These are phyloP conservation scores for Saccharomyces kudriavzevii DNA, from an alignment of 805 yeast genomes.

Conservation along the genomic window DNA sequence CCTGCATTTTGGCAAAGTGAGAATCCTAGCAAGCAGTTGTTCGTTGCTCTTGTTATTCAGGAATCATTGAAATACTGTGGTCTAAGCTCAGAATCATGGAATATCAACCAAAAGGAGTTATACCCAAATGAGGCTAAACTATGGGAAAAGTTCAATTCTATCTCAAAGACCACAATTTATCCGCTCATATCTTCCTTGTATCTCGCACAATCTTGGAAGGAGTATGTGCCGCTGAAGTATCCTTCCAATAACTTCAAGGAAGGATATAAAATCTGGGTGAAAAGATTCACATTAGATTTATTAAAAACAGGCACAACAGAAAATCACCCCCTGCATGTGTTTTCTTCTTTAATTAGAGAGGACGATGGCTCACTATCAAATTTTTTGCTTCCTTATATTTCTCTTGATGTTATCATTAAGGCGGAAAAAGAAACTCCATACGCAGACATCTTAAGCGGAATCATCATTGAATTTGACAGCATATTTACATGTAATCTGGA, in stretches of 20 bases:
- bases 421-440: slow-evolving; percentile 37
- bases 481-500: slow-evolving; percentile 46
- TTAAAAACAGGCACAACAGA: slow-evolving; percentile 35
- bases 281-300: slow-evolving; percentile 58
- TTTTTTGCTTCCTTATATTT: slow-evolving; percentile 68
- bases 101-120: slow-evolving; percentile 19
- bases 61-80: slow-evolving; percentile 64
- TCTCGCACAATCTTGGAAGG: slow-evolving; percentile 45
- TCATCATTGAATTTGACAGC: slow-evolving; percentile 51
- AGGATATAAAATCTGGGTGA: slow-evolving; percentile 65
- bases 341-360: slow-evolving; percentile 56
- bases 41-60: slow-evolving; percentile 83
- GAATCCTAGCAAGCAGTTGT: slow-evolving; percentile 76
- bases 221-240: slow-evolving; percentile 40
- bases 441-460: slow-evolving; percentile 34
- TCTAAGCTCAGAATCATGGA: slow-evolving; percentile 32
- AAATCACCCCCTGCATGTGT: slow-evolving; percentile 47
- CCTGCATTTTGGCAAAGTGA: slow-evolving; percentile 85
- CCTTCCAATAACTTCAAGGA: slow-evolving; percentile 57
- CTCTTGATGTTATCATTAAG: slow-evolving; percentile 52
- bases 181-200: slow-evolving; percentile 74
- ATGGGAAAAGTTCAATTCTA: slow-evolving; percentile 58
- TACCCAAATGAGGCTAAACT: slow-evolving; percentile 30
- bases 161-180: slow-evolving; percentile 61
- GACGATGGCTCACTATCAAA: slow-evolving; percentile 64